These are phyloP conservation scores for Dactylella cylindrospora DNA, from an alignment of 2,329 filamentous ascomycete species.

Conservation along the genomic window DNA sequence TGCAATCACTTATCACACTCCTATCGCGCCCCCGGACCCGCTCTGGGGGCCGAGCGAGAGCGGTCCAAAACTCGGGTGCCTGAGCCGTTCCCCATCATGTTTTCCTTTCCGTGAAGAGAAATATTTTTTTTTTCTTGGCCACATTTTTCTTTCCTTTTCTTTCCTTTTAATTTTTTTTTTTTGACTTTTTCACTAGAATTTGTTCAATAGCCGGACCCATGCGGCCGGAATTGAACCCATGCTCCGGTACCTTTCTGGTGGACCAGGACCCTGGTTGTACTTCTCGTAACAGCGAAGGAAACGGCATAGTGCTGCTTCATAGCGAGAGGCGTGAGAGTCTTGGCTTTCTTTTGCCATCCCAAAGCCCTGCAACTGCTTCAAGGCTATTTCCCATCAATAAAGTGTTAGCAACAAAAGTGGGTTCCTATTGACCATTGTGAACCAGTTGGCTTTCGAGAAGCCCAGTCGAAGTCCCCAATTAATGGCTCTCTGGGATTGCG, in stretches of 20 bases:
- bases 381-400: conserved; percentile 42
- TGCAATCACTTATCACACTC: conserved; percentile 35
- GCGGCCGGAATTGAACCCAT: conserved; percentile 38
- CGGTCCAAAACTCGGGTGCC: conserved; percentile 38
- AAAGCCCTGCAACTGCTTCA: conserved; percentile 15
- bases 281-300: conserved; percentile 32
- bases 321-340: conserved; percentile 16
- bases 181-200: too few species aligned
- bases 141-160: conserved; percentile 7
- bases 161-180: conserved; percentile 17
- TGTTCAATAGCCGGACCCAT: conserved; percentile 43
- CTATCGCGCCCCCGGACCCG: conserved; percentile 33
- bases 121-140: conserved; percentile 12
- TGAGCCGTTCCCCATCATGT: conserved; percentile 42
- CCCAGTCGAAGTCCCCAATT: conserved; percentile 40
- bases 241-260: conserved; percentile 13
- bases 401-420: conserved; percentile 22
- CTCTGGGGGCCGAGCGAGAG: conserved; percentile 34
- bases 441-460: conserved; percentile 45
- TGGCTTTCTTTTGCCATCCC: conserved; percentile 33
- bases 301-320: conserved; percentile 32
- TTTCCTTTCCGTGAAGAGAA: too few species aligned
- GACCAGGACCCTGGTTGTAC: conserved; percentile 39
- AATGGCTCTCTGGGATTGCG: conserved; percentile 35
- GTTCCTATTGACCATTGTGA: conserved; percentile 29